These are phyloP conservation scores for Saccharomyces pastorianus DNA, from an alignment of 1,139 yeast genomes.

Conservation along the genomic window DNA sequence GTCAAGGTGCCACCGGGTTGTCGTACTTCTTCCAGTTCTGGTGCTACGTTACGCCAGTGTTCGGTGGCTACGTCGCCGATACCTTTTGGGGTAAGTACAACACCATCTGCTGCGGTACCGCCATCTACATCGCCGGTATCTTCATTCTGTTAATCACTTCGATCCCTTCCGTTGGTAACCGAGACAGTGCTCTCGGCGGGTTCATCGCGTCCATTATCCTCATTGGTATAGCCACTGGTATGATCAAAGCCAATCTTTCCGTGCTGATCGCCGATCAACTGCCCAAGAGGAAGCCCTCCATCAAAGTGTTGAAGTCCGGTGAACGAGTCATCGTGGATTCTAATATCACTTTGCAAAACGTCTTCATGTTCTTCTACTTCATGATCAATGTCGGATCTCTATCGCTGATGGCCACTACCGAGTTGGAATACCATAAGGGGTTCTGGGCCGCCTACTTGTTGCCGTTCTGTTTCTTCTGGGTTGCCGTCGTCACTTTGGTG, in stretches of 20 bases:
- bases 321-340: constrained; percentile 66
- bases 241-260: constrained; percentile 71
- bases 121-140: constrained; percentile 55
- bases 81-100: constrained; percentile 64
- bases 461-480: constrained; percentile 59
- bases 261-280: constrained; percentile 77
- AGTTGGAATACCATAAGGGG: constrained; percentile 40
- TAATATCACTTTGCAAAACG: constrained; percentile 60
- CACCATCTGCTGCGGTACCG: constrained; percentile 56
- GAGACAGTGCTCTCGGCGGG: constrained; percentile 35
- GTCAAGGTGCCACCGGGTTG: constrained; percentile 64
- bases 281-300: constrained; percentile 48
- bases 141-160: constrained; percentile 64
- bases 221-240: constrained; percentile 74
- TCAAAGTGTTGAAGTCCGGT: constrained; percentile 52
- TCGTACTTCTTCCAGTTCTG: constrained; percentile 73
- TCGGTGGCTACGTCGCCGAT: constrained; percentile 73
- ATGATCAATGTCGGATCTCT: constrained; percentile 76
- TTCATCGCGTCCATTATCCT: constrained; percentile 49
- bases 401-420: constrained; percentile 67
- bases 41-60: constrained; percentile 74
- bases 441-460: constrained; percentile 71
- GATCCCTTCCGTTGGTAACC: constrained; percentile 50
- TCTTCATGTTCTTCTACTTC: constrained; percentile 72
- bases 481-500: constrained; percentile 49